Base-by-base conservation (phyloP, 1,284 basidiomycete species). In the Gymnopus androsaceus region DNA sequence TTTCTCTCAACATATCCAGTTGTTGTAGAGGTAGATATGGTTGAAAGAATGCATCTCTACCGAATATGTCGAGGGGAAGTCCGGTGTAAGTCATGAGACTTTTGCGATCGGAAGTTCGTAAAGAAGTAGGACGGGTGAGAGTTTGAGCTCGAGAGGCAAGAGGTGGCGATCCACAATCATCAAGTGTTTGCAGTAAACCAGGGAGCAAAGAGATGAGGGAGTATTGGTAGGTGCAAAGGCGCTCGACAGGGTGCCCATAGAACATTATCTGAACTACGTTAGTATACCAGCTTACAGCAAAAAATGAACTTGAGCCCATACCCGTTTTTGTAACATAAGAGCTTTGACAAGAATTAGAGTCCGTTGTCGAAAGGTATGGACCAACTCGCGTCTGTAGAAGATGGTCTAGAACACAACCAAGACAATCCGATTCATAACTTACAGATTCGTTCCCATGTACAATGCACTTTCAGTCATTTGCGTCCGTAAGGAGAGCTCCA, bases 1-100 rank as follows among this genome's bases (percentile, higher is more conserved):
- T 88, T 28, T 88, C 84, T 64, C 83, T 87, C 38, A 97, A 75
- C 74, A 95, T 83, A 62, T 98, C 96, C 15, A 98, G 80, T 71
- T 99, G 95, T 71, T 99, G 96, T 7, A 99, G 72, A 0, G 96
- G 96, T 21, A 99, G 79, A 72, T 98, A 99, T 1, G 96, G 97
- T 72, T 99, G 96, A 75, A 99, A 99, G 75, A 98, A 95, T 1
- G 94, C 83, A 62, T 94, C 92, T 85, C 88, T 88, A 55, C 92
- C 92, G 59, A 95, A 95, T 21, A 94, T 69, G 66, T 95, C 90
- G 14, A 98, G 75, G 2, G 94, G 96, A 25, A 98, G 75, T 21
- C 96, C 97, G 67, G 95, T 83, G 70, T 92, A 99, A 9, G 91
- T 81, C 71, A 97, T 79, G 79, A 99, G 81, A 68, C 94, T 96